These are phyloP conservation scores for Lathyrus aphaca DNA, from an alignment of 306 rosid genomes.

Conservation along the genomic window DNA sequence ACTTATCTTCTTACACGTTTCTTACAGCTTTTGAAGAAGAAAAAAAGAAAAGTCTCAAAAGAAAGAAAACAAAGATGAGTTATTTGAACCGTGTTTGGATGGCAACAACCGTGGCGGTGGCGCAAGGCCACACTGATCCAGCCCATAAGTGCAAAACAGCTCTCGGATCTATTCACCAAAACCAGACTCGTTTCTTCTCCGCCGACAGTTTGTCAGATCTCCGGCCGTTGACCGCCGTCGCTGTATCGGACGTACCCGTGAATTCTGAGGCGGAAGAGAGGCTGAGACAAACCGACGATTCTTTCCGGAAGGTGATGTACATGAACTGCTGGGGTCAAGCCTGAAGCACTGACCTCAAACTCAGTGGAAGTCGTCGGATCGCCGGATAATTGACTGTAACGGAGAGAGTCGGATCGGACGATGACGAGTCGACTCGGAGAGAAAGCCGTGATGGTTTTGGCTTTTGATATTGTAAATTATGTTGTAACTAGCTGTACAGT, in stretches of 20 bases:
- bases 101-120: constrained; percentile 79
- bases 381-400: constrained; percentile 14
- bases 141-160: constrained; percentile 61
- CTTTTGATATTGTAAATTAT: constrained; percentile 36
- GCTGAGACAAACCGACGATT: constrained; percentile 62
- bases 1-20: neutral
- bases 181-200: constrained; percentile 46
- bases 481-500: constrained; percentile 21
- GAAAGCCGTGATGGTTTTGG: constrained; percentile 12
- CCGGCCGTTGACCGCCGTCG: constrained; percentile 42
- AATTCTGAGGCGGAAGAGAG: constrained; percentile 44
- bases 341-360: constrained; percentile 15
- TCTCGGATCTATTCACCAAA: constrained; percentile 55
- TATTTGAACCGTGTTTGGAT: constrained; percentile 63
- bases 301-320: constrained; percentile 83
- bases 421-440: constrained; percentile 26
- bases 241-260: constrained; percentile 51
- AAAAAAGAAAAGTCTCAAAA: neutral
- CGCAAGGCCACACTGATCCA: constrained; percentile 68
- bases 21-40: neutral
- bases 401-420: constrained; percentile 35
- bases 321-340: constrained; percentile 95
- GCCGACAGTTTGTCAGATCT: constrained; percentile 37
- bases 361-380: constrained; percentile 20
- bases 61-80: constrained; percentile 44